Evolutionary conservation across 257 asterid genomes (phyloP).

Genomic region (Plantago ovata): DNA sequence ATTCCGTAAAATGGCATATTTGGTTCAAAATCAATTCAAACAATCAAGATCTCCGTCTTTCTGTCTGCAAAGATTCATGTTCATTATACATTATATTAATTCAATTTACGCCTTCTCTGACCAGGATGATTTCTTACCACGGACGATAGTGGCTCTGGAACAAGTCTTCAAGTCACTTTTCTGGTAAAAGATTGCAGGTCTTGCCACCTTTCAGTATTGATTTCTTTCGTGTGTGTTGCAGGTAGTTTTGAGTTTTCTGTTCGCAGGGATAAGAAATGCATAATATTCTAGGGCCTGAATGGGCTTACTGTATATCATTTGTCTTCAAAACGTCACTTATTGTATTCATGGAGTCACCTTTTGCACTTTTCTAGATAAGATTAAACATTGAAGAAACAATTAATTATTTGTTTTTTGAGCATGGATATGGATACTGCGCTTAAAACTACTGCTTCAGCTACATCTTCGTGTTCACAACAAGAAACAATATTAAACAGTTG

Average conservation of each 20-base stretch:
- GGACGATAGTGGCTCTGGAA: constrained; percentile 90
- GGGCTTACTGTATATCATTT: constrained; percentile 62
- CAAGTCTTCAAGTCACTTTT: constrained; percentile 76
- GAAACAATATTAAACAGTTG: not conserved
- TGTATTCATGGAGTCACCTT: constrained; percentile 38
- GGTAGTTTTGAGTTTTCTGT: constrained; percentile 14
- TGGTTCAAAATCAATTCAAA: no score
- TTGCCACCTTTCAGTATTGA: constrained; percentile 37
- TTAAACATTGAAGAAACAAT: constrained; percentile 4
- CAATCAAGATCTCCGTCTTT: no score
- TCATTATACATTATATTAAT: no score
- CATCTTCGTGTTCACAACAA: constrained; percentile 7
- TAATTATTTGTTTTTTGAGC: not conserved
- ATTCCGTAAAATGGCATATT: no score
- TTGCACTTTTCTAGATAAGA: constrained; percentile 39
- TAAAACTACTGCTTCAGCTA: constrained; percentile 7
- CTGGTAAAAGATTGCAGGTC: constrained; percentile 81
- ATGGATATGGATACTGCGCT: not conserved
- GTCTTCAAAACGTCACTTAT: constrained; percentile 51
- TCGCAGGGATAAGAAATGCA: constrained; percentile 1
- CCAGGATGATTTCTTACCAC: constrained; percentile 99
- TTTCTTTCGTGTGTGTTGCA: constrained; percentile 24
- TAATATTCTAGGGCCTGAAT: constrained; percentile 12
- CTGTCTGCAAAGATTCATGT: no score
- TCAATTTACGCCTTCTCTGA: constrained; percentile 7